Base-by-base conservation (phyloP, 805 yeast species). In the Suhomyces sp. region DNA sequence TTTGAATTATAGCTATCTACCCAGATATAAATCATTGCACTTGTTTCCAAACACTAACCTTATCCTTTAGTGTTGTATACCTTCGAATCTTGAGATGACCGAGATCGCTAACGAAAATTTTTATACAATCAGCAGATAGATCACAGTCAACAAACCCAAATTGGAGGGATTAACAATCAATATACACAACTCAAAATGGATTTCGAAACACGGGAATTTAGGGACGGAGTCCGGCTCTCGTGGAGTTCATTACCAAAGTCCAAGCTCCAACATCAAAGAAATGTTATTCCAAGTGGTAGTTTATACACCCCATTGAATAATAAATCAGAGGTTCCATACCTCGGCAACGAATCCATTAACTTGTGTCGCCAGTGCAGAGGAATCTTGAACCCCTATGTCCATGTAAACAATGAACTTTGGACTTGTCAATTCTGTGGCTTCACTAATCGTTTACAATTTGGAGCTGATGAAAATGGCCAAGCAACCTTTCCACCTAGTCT, bases 181-280 rank as follows among this genome's bases (percentile, higher is more conserved):
- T 28, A 28, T 19, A 19, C 4, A 19, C 27, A 17, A 25, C 2
- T 14, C 16, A 36, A 18, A 12, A 67, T 67, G 72, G 61, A 60
- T 44, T 74, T 76, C 46, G 80, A 76, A 48, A 65, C 65, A 12
- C 60, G 72, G 46, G 95, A 85, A 54, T 93, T 85, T 54, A 54
- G 60, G 35, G 83, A 83, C 47, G 93, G 93, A 31, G 75, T 83
- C 25, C 74, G 93, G 49, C 71, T 81, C 54, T 71, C 90, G 5
- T 85, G 93, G 88, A 83, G 81, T 53, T 62, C 66, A 7, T 56
- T 80, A 10, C 84, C 85, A 5, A 62, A 70, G 27, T 64, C 77
- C n/a, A 73, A 70, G 47, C 60, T 68, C 27, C 80, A 77, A 31
- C 73, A 75, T 33, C 64, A 68, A 20, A 54, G 81, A 33, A 66